Base-by-base conservation (phyloP, 1,284 basidiomycete species). In the Agaricales sp. region DNA sequence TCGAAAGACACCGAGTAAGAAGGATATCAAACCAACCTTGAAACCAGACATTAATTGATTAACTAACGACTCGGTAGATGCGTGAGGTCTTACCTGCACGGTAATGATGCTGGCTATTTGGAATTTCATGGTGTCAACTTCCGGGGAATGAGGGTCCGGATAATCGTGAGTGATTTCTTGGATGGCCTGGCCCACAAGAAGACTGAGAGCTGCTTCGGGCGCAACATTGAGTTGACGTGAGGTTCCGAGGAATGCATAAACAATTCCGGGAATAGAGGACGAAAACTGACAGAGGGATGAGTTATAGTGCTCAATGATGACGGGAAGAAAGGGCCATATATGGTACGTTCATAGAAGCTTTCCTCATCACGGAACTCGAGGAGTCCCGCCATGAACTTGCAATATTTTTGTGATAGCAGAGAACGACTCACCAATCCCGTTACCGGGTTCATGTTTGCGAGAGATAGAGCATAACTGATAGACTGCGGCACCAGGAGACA, bases 401-500 rank as follows among this genome's bases (percentile, higher is more conserved):
- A n/a, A n/a, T n/a, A n/a, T n/a, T n/a, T n/a, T n/a, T n/a, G n/a
- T n/a, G n/a, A n/a, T n/a, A n/a, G n/a, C n/a, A n/a, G n/a, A n/a
- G n/a, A n/a, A n/a, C n/a, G n/a, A 65, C 81, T 59, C 66, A 94
- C 92, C 57, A 97, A 68, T 44, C 93, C 93, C 37, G 88, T 77
- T 0, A 88, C 77, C 19, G 92, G 89, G 54, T 78, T 84, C 35
- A 93, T 68, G 53, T 83, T 79, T 6, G 92, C 92, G 3, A 97
- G 70, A 2, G 88, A 85, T 1, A 85, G 83, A 2, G 92, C 92
- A 61, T 96, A 97, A 58, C 88, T 91, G 65, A 97, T 88, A 1
- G 87, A 90, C 63, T 92, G 90, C 2, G 93, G 93, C 55, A 96
- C 89, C 45, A 96, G 74, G 68, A 96, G 82, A 52, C 86, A 90